These are phyloP conservation scores for Magnaporthales sp. DNA, from an alignment of 2,329 filamentous ascomycete species.

Conservation along the genomic window DNA sequence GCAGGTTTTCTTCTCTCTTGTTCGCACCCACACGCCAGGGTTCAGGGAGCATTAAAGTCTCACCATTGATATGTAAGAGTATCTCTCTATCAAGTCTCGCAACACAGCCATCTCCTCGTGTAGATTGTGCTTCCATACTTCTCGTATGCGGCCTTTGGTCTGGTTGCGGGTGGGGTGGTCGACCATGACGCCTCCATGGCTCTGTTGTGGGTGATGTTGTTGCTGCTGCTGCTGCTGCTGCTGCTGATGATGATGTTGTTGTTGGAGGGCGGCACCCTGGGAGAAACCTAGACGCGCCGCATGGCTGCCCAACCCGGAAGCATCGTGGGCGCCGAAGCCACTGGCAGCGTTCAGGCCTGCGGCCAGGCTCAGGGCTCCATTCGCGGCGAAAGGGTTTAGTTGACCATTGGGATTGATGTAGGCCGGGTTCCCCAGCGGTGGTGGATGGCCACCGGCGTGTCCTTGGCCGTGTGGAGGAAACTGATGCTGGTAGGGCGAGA, in stretches of 20 bases:
- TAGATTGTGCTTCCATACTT: conserved; percentile 92
- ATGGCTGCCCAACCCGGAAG: conserved; percentile 72
- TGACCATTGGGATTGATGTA: conserved; percentile 63
- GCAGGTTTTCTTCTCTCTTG: background rate
- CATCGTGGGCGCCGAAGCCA: conserved; percentile 45
- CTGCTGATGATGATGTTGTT: conserved; percentile 48
- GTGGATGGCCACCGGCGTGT: conserved; percentile 35
- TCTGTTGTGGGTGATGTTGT: conserved; percentile 23
- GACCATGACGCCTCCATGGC: conserved; percentile 28
- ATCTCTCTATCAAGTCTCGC: conserved; percentile 76
- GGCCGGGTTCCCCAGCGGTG: conserved; percentile 55
- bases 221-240: conserved; percentile 51
- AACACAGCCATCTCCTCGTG: conserved; percentile 83
- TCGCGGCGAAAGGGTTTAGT: conserved; percentile 59
- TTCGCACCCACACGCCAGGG: background rate
- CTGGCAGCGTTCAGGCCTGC: conserved; percentile 40
- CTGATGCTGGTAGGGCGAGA: conserved; percentile 39
- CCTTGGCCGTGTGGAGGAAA: conserved; percentile 43
- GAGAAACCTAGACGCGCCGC: conserved; percentile 83
- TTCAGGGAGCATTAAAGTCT: conserved; percentile 22
- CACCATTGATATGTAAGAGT: conserved; percentile 97
- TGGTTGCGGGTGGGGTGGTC: conserved; percentile 46
- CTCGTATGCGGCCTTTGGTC: conserved; percentile 75
- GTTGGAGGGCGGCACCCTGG: conserved; percentile 53
- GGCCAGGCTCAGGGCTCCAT: conserved; percentile 44